Percentiles rank a stretch among this genome's conserved stretches.
These are phyloP conservation scores for Pleurotus salmoneostramineus DNA, from an alignment of 768 basidiomycete species.

Conservation along the genomic window DNA sequence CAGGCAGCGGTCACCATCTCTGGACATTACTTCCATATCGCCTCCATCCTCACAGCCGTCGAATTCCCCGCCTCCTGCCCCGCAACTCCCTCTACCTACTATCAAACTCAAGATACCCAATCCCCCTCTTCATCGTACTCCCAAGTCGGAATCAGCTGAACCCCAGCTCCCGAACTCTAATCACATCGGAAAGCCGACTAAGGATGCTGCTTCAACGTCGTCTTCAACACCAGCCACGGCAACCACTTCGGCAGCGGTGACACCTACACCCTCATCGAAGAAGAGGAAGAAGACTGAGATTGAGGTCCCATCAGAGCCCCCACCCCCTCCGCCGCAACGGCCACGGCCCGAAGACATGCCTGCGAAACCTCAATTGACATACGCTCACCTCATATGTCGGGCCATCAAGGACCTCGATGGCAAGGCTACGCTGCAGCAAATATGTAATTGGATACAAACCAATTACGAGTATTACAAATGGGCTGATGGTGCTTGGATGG, in stretches of 20 bases:
- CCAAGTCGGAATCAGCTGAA: slow-evolving; percentile 35
- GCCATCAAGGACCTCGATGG: slow-evolving; percentile 80
- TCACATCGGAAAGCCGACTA: slow-evolving; percentile 42
- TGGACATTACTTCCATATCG: slow-evolving; percentile 78
- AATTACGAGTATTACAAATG: slow-evolving; percentile 89
- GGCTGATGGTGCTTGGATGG: slow-evolving; percentile 91
- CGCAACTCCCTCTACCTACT: slow-evolving; percentile 41
- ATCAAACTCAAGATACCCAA: slow-evolving; percentile 34
- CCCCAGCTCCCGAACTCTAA: slow-evolving; percentile 64
- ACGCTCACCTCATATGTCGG: slow-evolving; percentile 87
- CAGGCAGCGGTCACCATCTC: slow-evolving; percentile 71
- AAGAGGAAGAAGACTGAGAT: slow-evolving; percentile 69
- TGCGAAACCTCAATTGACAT: slow-evolving; percentile 86
- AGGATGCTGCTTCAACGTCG: background rate
- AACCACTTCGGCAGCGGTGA: background rate
- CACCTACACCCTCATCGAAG: slow-evolving; percentile 41
- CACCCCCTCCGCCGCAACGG: slow-evolving; percentile 27
- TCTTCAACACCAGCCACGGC: background rate
- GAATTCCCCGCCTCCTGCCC: slow-evolving; percentile 63
- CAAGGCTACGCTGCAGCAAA: slow-evolving; percentile 88
- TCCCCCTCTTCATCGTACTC: slow-evolving; percentile 34
- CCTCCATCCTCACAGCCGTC: slow-evolving; percentile 81
- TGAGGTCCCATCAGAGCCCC: slow-evolving; percentile 14
- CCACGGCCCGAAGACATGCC: slow-evolving; percentile 75
- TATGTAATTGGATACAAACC: slow-evolving; percentile 87